Conservation (phyloP, 768 basidiomycete genomes). For the Cystoderma amianthinum region DNA sequence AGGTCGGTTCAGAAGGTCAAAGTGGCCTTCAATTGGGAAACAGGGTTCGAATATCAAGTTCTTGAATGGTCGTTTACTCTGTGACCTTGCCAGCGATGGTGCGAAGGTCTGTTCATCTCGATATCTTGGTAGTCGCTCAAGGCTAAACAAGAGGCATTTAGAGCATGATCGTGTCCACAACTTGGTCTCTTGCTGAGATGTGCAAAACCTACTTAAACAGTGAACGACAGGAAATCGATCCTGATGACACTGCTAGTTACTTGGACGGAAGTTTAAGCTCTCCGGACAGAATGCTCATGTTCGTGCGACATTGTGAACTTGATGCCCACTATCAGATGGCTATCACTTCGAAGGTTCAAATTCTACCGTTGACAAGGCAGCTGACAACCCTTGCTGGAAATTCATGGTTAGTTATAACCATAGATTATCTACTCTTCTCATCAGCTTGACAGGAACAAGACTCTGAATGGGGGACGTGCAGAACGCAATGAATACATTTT, state of each 20-base stretch:
- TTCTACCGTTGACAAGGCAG: slow-evolving; percentile 87
- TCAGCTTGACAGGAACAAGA: slow-evolving; percentile 73
- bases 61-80: slow-evolving; percentile 78
- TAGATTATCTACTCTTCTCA: not conserved
- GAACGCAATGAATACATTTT: slow-evolving; percentile 99
- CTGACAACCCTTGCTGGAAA: slow-evolving; percentile 95
- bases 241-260: slow-evolving; percentile 88
- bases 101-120: slow-evolving; percentile 58
- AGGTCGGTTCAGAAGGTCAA: slow-evolving; percentile 80
- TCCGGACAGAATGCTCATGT: slow-evolving; percentile 76
- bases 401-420: slow-evolving; percentile 61
- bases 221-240: slow-evolving; percentile 90
- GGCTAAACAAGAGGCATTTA: slow-evolving; percentile 18
- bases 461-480: slow-evolving; percentile 93
- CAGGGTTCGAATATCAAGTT: slow-evolving; percentile 83
- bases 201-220: slow-evolving; percentile 82
- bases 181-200: slow-evolving; percentile 99
- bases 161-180: slow-evolving; percentile 96
- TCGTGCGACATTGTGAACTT: slow-evolving; percentile 89
- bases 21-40: slow-evolving; percentile 75
- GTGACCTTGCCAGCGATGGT: slow-evolving; percentile 91
- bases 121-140: not conserved
- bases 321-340: slow-evolving; percentile 99
- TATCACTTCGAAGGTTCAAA: slow-evolving; percentile 88
- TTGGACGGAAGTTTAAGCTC: slow-evolving; percentile 78